Evolutionary conservation across 2,329 filamentous ascomycete genomes (phyloP), one percentile per base, ranked within the genome.

Genomic region (Aspergillus niger): DNA sequence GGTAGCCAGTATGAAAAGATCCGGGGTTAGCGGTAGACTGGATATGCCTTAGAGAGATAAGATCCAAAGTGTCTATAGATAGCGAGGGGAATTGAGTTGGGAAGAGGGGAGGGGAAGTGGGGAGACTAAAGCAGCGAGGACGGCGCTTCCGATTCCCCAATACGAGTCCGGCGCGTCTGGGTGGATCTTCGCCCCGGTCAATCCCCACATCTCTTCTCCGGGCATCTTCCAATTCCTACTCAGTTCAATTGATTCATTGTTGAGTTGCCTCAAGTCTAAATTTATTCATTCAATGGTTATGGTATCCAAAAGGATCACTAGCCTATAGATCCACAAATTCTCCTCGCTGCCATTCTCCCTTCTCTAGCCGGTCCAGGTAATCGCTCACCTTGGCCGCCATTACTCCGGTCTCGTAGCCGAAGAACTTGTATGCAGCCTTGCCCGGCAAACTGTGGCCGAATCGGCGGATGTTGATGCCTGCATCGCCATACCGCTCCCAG

Each of bases 401-500:
- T 6, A 43, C 55, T 3, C 30, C 54, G 20, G 49, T 59, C 22
- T 65, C 63, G 41, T 62, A 65, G 3, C 63, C 63, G 41, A 65
- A 65, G 55, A 62, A 65, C 30, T 63, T 65, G 52, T 65, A 65
- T 17, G 63, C 63, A 13, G 63, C 61, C 48, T 65, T 65, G 15
- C 63, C 63, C 8, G 63, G 63, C 51, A 65, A 41, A 53, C 58
- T 61, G 24, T 65, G 63, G 10, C 63, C 63, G 11, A 65, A 65
- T 6, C 59, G 58, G 3, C 54, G 55, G 8, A 65, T 36, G 7
- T 49, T 58, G 22, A 65, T 61, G 3, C 56, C 63, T 13, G 63
- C 63, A 69, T 83, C 78, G 0, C 81, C 81, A 62, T 82, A 84
- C n/a, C 81, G 68, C 67, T 83, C 82, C 82, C 82, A 84, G 3